Evolutionary conservation across 1,139 yeast genomes (phyloP), one percentile per base, ranked within the genome.

Genomic region (Meyerozyma carpophila): DNA sequence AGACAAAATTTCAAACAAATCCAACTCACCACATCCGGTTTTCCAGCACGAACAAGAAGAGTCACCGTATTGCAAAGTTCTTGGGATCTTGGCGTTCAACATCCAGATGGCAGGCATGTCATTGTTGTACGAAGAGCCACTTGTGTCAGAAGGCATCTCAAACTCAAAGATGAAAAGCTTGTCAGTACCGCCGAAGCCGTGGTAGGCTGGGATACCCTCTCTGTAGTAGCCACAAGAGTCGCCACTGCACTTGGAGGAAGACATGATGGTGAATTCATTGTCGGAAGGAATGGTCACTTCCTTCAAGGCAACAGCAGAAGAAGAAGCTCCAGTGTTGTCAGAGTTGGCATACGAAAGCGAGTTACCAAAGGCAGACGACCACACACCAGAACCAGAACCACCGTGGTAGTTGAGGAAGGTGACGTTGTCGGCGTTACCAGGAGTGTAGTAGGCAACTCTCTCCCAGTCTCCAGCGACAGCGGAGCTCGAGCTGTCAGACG

Each of bases 41-140:
- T 73, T 66, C 91, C 93, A 84, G 61, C 91, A 82, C 26, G 90
- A 82, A 63, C 91, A 84, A 51, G 76, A 70, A 41, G 73, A 62
- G 51, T 75, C 75, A 39, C 79, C 74, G 62, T 84, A 84, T 66
- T 84, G 91, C 43, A 86, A 73, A 45, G 91, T 84, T 75, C 93
- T 80, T 63, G 91, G 86, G 57, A 84, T 81, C 62, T 82, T 79
- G 44, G 88, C 87, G 59, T 84, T 84, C 60, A 84, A 68, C 55
- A 84, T 70, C 87, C 93, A 84, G 54, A 84, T 78, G 44, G 90
- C 91, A 42, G 93, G 90, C 84, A 84, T 73, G 62, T 84, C 84
- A 49, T 63, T 69, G 62, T 72, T 72, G 57, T 54, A 59, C 42
- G 59, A 49, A 34, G 59, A 47, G 43, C 61, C 63, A 43, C 71